Percentiles rank a stretch among this genome's conserved stretches.
Conservation (phyloP, 2,329 filamentous ascomycete genomes). For the Paracorniculantispora psalliotae region DNA sequence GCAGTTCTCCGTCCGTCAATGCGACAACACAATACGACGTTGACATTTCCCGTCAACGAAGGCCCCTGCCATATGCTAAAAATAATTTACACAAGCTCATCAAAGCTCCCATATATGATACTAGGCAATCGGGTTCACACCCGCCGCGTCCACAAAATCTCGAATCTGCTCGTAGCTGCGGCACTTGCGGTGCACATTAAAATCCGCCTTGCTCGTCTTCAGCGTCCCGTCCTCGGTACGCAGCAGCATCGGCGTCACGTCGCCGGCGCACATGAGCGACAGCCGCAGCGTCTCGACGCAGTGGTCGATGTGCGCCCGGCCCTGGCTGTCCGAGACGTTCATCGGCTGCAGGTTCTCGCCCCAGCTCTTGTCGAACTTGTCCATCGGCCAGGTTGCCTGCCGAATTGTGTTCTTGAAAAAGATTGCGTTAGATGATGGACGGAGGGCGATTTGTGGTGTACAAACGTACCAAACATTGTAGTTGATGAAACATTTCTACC, state of each 20-base stretch:
- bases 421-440: background rate
- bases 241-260: conserved; percentile 15
- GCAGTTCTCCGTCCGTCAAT: too few species aligned
- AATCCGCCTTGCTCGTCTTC: background rate
- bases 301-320: conserved; percentile 14
- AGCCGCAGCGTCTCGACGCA: conserved; percentile 17
- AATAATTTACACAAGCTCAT: background rate
- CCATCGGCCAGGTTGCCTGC: conserved; percentile 13
- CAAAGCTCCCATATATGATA: background rate
- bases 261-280: conserved; percentile 16
- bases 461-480: conserved; percentile 16
- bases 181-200: conserved; percentile 11
- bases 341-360: background rate
- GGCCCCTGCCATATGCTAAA: too few species aligned
- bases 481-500: conserved; percentile 16
- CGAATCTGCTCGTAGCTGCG: conserved; percentile 9
- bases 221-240: background rate
- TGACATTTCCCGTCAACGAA: too few species aligned
- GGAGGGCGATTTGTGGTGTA: background rate
- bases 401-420: conserved; percentile 13
- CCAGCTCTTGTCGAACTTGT: conserved; percentile 5
- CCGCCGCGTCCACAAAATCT: background rate
- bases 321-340: background rate
- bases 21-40: too few species aligned
- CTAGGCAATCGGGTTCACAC: background rate